phyloP scores from a whole-genome alignment of 1,284 basidiomycete species.

The Fomitopsis palustris region DNA sequence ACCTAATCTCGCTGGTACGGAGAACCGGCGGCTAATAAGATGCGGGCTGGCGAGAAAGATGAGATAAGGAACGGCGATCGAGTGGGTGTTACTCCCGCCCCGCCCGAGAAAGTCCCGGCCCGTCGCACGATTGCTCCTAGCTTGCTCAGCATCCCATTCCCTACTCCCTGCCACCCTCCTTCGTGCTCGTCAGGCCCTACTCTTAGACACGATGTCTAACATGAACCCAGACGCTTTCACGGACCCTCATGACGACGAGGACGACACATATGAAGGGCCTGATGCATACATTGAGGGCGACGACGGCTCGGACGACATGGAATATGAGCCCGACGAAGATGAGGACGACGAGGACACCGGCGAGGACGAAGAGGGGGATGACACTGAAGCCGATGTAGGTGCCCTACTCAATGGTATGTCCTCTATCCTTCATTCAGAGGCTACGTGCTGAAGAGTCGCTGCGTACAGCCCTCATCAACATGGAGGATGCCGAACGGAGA shows the following conservation, averaged over 20 bases:
- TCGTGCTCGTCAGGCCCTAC: too few relatives aligned
- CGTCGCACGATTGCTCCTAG: conserved; percentile 2
- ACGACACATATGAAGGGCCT: conserved; percentile 26
- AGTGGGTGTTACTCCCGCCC: not conserved
- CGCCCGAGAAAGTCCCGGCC: not conserved
- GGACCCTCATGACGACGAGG: conserved; percentile 16
- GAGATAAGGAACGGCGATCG: not conserved
- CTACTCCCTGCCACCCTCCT: not conserved
- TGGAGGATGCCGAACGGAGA: not conserved
- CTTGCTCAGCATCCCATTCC: not conserved
- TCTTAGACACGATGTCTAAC: not conserved
- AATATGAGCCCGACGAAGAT: conserved; percentile 13
- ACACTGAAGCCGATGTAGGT: not conserved
- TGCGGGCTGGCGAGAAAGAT: not conserved
- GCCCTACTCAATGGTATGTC: not conserved
- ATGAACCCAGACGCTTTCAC: conserved; percentile 21
- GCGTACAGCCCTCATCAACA: not conserved
- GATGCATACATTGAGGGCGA: conserved; percentile 15
- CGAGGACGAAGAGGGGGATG: conserved; percentile 12
- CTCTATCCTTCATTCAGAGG: not conserved
- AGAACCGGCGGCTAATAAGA: not conserved
- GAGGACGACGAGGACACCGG: conserved; percentile 1
- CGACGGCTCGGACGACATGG: conserved; percentile 10
- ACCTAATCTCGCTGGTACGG: too few relatives aligned
- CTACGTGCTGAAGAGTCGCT: not conserved